Conservation (phyloP, 257 asterid species). For the Buddleja alternifolia region DNA sequence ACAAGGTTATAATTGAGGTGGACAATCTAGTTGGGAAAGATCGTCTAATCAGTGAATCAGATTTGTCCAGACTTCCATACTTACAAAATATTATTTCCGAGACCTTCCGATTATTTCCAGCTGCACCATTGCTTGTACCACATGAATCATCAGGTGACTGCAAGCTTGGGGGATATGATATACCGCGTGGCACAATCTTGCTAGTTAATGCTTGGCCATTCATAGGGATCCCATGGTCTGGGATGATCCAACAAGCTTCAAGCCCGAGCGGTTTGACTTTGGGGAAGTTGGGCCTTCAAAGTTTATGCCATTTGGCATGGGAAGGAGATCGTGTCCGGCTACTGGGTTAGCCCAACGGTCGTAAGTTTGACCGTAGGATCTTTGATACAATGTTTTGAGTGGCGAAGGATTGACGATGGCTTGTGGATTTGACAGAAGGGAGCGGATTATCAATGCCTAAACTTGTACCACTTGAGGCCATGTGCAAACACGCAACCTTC, state of each 20-base stretch:
- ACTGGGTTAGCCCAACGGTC: conserved; percentile 23
- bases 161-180: conserved; percentile 27
- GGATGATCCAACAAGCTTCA: conserved; percentile 27
- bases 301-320: conserved; percentile 35
- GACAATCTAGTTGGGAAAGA: conserved; percentile 21
- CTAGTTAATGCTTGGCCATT: conserved; percentile 31
- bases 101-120: conserved; percentile 28
- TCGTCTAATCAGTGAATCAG: conserved; percentile 26
- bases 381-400: conserved; percentile 28
- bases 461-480: not conserved
- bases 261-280: conserved; percentile 34
- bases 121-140: conserved; percentile 27
- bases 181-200: conserved; percentile 30
- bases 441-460: not conserved
- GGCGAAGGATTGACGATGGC: not conserved
- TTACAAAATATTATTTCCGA: conserved; percentile 27
- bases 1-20: conserved; percentile 27
- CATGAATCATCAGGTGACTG: conserved; percentile 26
- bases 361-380: conserved; percentile 23
- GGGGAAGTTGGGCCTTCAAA: conserved; percentile 9
- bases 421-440: not conserved
- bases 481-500: not conserved
- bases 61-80: conserved; percentile 22
- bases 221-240: conserved; percentile 32
- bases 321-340: conserved; percentile 36